Percentiles rank a stretch among this genome's conserved stretches.
These are phyloP conservation scores for Globisporangium irregulare DNA, from an alignment of 352 stramenopile species.

Conservation along the genomic window DNA sequence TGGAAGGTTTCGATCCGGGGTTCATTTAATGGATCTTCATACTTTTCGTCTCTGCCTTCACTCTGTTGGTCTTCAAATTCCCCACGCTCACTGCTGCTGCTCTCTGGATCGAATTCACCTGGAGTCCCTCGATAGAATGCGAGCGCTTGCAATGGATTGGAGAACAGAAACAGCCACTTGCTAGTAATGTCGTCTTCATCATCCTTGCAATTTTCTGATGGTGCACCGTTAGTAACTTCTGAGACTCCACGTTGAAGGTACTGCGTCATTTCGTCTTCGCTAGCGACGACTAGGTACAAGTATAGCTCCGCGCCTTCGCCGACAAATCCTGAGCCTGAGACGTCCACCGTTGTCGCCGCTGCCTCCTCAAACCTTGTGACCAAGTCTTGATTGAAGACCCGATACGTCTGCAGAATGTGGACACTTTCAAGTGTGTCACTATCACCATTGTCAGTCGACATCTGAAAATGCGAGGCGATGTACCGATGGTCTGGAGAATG, in stretches of 20 bases:
- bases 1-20: conserved; percentile 31
- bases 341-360: neutral
- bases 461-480: conserved; percentile 39
- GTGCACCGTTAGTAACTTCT: neutral
- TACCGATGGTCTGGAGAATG: conserved; percentile 47
- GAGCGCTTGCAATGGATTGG: conserved; percentile 27
- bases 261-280: conserved; percentile 30
- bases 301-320: conserved; percentile 33
- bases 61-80: neutral
- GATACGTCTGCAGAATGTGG: conserved; percentile 43
- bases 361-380: conserved; percentile 24
- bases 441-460: conserved; percentile 1
- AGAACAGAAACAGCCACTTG: conserved; percentile 43
- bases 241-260: conserved; percentile 38
- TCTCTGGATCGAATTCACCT: conserved; percentile 24
- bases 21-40: neutral
- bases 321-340: neutral
- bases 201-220: neutral
- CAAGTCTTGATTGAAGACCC: conserved; percentile 42
- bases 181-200: neutral
- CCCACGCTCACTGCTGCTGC: neutral
- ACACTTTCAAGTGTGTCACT: conserved; percentile 8
- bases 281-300: conserved; percentile 33
- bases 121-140: conserved; percentile 31
- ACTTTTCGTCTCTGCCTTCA: neutral